phyloP scores from a whole-genome alignment of 2,329 filamentous ascomycete species.

The Alternaria brassicicola region DNA sequence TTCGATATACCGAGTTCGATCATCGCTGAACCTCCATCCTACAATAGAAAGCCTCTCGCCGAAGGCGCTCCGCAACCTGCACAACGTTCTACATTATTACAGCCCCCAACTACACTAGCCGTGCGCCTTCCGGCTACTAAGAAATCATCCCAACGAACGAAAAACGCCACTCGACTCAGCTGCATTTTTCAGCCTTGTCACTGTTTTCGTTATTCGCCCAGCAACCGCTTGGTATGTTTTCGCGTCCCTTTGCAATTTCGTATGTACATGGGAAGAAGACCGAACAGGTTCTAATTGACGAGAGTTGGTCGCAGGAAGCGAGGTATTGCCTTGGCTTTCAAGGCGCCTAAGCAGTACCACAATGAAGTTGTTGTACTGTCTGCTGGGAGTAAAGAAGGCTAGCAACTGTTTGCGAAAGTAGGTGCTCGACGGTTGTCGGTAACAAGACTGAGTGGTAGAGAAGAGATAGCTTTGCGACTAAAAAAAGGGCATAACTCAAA shows the following conservation, averaged over 20 bases:
- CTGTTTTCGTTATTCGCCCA: not conserved
- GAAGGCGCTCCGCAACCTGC: not conserved
- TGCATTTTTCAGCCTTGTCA: not conserved
- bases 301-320: not conserved
- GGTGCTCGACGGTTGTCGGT: not conserved
- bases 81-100: not conserved
- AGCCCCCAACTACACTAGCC: not conserved
- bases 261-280: not conserved
- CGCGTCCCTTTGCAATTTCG: not conserved
- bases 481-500: not conserved
- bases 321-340: not conserved
- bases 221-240: not conserved
- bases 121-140: not conserved
- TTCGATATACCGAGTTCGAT: not conserved
- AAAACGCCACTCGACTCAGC: constrained; percentile 6
- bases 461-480: not conserved
- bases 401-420: not conserved
- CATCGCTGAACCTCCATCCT: not conserved
- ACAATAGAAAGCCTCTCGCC: not conserved
- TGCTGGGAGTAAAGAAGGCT: not conserved
- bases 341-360: not conserved
- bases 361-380: not conserved
- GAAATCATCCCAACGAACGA: not conserved
- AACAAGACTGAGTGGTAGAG: not conserved
- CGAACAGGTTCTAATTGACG: not conserved